phyloP scores from a whole-genome alignment of 2,329 filamentous ascomycete species.

The Arthrobotrys sinensis region DNA sequence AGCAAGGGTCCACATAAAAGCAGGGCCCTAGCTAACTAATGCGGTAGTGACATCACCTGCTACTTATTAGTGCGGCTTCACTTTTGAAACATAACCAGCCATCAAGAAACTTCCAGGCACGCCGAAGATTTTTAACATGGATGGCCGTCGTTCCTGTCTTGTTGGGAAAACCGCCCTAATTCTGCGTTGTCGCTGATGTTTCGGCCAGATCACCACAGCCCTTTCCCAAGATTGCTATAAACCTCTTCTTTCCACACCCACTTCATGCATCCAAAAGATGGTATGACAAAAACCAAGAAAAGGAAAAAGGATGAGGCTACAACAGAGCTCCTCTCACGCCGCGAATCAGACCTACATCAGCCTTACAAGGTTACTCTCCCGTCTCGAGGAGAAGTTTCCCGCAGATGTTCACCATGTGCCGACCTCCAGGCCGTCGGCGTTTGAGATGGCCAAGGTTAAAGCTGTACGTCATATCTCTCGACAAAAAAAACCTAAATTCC shows the following conservation, averaged over 20 bases:
- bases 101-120: slow-evolving; percentile 29
- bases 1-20: neutral
- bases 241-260: slow-evolving; percentile 10
- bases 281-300: slow-evolving; percentile 12
- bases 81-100: slow-evolving; percentile 21
- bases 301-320: slow-evolving; percentile 43
- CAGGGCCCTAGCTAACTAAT: slow-evolving; percentile 10
- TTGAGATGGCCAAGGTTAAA: slow-evolving; percentile 59
- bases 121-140: slow-evolving; percentile 17
- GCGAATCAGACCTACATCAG: slow-evolving; percentile 45
- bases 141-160: slow-evolving; percentile 7
- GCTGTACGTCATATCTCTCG: slow-evolving; percentile 54
- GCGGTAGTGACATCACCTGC: slow-evolving; percentile 42
- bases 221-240: slow-evolving; percentile 43
- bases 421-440: slow-evolving; percentile 52
- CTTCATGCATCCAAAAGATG: slow-evolving; percentile 20
- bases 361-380: slow-evolving; percentile 53
- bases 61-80: neutral
- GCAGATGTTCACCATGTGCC: slow-evolving; percentile 29
- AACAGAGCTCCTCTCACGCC: slow-evolving; percentile 54
- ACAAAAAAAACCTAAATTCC: slow-evolving; percentile 3
- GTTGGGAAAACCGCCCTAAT: neutral
- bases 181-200: slow-evolving; percentile 52
- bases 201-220: slow-evolving; percentile 59
- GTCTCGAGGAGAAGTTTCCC: slow-evolving; percentile 58